Evolutionary conservation across 2,329 filamentous ascomycete genomes (phyloP).

Genomic region (Penicillium sp.): DNA sequence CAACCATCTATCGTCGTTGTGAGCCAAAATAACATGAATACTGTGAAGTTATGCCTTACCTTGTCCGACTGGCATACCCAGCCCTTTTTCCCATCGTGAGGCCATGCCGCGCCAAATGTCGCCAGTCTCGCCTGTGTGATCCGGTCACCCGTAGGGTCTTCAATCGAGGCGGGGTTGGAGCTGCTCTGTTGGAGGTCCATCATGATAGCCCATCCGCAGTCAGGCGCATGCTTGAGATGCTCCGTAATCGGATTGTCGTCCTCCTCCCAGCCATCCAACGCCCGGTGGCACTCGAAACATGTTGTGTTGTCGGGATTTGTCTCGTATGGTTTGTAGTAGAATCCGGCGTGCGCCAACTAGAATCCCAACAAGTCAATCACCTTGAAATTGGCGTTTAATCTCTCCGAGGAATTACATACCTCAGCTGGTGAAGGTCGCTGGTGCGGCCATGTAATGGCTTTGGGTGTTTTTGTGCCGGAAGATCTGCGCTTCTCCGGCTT

Average conservation of each 20-base stretch:
- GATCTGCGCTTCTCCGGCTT: constrained; percentile 64
- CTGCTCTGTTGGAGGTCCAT: constrained; percentile 54
- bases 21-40: constrained; percentile 12
- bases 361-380: background rate
- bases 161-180: constrained; percentile 50
- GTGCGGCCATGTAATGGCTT: constrained; percentile 72
- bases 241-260: constrained; percentile 80
- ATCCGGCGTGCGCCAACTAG: constrained; percentile 85
- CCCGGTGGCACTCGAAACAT: constrained; percentile 82
- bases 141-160: constrained; percentile 69
- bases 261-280: constrained; percentile 87
- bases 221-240: constrained; percentile 76
- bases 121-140: constrained; percentile 75
- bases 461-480: constrained; percentile 61
- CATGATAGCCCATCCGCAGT: constrained; percentile 83
- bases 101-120: constrained; percentile 85
- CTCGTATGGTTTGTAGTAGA: constrained; percentile 77
- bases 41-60: constrained; percentile 49
- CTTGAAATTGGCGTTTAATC: background rate
- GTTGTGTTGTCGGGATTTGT: constrained; percentile 80
- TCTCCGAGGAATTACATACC: constrained; percentile 43
- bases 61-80: constrained; percentile 90
- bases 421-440: constrained; percentile 62
- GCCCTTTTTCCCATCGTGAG: constrained; percentile 80
- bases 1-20: constrained; percentile 63